These are phyloP conservation scores for Echium plantagineum DNA, from an alignment of 257 asterid genomes.

Conservation along the genomic window DNA sequence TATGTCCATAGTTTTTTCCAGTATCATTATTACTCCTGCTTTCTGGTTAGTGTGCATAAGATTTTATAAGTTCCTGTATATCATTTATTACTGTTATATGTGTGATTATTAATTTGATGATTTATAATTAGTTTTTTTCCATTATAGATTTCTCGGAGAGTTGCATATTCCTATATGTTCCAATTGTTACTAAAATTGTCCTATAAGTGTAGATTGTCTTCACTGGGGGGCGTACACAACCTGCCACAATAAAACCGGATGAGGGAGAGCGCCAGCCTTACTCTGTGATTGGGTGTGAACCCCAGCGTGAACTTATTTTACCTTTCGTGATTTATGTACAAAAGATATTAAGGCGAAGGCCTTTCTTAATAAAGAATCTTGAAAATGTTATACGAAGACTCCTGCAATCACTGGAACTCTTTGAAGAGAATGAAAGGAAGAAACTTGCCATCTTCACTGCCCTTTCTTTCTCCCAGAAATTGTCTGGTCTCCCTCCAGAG, in stretches of 20 bases:
- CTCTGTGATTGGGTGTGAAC: slow-evolving; percentile 71
- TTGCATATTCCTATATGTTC: too few species aligned
- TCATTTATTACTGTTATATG: too few species aligned
- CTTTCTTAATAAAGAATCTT: slow-evolving; percentile 92
- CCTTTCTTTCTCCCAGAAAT: slow-evolving; percentile 95
- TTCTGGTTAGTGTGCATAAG: too few species aligned
- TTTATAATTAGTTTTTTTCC: too few species aligned
- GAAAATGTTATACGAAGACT: slow-evolving; percentile 96
- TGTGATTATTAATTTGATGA: too few species aligned
- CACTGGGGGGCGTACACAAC: slow-evolving; percentile 95
- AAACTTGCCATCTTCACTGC: slow-evolving; percentile 98
- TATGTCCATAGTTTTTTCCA: too few species aligned
- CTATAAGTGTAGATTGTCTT: slow-evolving; percentile 57
- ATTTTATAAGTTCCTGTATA: too few species aligned
- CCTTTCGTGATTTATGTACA: slow-evolving; percentile 87
- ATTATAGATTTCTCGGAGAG: too few species aligned
- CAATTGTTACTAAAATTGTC: background rate
- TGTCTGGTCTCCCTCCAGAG: slow-evolving; percentile 98
- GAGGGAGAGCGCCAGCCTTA: slow-evolving; percentile 96
- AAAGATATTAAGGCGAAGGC: slow-evolving; percentile 80
- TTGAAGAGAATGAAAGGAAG: slow-evolving; percentile 91
- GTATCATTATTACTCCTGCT: too few species aligned
- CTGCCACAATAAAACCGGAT: slow-evolving; percentile 93
- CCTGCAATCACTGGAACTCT: slow-evolving; percentile 88
- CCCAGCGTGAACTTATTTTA: slow-evolving; percentile 75